Conservation (phyloP, 768 basidiomycete species). For the Kondoa subrosea region DNA sequence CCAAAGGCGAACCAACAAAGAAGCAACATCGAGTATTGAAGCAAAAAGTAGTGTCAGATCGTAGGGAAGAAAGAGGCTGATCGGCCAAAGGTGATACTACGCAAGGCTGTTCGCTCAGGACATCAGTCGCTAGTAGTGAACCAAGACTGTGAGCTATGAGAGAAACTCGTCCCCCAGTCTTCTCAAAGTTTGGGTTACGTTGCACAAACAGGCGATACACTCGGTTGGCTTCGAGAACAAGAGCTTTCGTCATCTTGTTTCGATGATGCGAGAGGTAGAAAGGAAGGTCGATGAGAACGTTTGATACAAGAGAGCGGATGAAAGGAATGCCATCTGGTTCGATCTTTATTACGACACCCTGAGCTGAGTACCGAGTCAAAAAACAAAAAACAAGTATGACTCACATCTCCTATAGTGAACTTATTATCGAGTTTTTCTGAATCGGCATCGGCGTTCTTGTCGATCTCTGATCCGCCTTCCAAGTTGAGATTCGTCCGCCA, state of each 20-base stretch:
- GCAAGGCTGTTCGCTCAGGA: constrained; percentile 24
- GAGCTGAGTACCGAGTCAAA: background rate
- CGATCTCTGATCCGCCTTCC: constrained; percentile 13
- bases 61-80: background rate
- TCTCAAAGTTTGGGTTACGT: constrained; percentile 25
- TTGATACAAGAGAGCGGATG: constrained; percentile 21
- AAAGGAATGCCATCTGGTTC: constrained; percentile 21
- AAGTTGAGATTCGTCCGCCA: constrained; percentile 26
- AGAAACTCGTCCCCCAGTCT: constrained; percentile 21
- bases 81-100: constrained; percentile 10
- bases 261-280: constrained; percentile 21
- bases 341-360: background rate
- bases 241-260: constrained; percentile 23
- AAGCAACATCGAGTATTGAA: constrained; percentile 23
- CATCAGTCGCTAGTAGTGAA: constrained; percentile 22
- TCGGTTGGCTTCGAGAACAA: constrained; percentile 25
- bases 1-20: constrained; percentile 24
- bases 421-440: constrained; percentile 22
- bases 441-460: constrained; percentile 12
- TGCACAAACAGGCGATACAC: constrained; percentile 25
- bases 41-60: constrained; percentile 10
- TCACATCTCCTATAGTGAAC: constrained; percentile 21
- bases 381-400: background rate
- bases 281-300: constrained; percentile 26
- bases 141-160: constrained; percentile 27